Evolutionary conservation across 1,139 yeast species (phyloP).

Genomic region (Blastobotrys elegans): DNA sequence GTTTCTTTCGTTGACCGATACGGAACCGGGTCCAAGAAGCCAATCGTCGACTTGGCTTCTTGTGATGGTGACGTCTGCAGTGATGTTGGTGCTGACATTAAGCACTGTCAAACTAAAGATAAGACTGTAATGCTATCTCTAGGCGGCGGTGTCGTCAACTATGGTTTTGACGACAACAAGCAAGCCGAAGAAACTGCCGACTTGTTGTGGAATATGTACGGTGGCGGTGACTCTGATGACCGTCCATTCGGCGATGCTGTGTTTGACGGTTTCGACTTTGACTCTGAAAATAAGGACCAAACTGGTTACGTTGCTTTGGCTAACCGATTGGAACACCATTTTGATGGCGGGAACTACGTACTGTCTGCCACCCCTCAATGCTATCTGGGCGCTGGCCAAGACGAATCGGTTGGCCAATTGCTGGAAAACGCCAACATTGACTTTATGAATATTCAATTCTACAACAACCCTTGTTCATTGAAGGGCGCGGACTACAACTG

Average conservation of each 20-base stretch:
- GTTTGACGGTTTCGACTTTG: constrained; percentile 70
- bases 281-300: constrained; percentile 52
- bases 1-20: constrained; percentile 65
- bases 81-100: constrained; percentile 53
- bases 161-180: constrained; percentile 51
- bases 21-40: constrained; percentile 37
- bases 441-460: constrained; percentile 87
- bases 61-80: constrained; percentile 29
- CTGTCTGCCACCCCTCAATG: constrained; percentile 96
- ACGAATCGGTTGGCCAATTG: constrained; percentile 69
- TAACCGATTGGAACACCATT: constrained; percentile 49
- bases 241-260: constrained; percentile 74
- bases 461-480: constrained; percentile 71
- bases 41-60: constrained; percentile 41
- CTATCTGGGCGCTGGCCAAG: constrained; percentile 32
- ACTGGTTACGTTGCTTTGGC: constrained; percentile 53
- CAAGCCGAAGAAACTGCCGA: constrained; percentile 67
- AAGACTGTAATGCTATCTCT: constrained; percentile 68
- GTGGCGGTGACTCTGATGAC: constrained; percentile 64
- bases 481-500: constrained; percentile 56
- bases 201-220: constrained; percentile 79
- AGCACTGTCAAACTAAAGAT: constrained; percentile 67
- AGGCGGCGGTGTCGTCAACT: constrained; percentile 77
- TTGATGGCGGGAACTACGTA: constrained; percentile 52
- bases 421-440: constrained; percentile 62